Percentiles rank a stretch among this genome's conserved stretches.
Evolutionary conservation across 768 basidiomycete genomes (phyloP).

Genomic region (Stropharia rugosoannulata): DNA sequence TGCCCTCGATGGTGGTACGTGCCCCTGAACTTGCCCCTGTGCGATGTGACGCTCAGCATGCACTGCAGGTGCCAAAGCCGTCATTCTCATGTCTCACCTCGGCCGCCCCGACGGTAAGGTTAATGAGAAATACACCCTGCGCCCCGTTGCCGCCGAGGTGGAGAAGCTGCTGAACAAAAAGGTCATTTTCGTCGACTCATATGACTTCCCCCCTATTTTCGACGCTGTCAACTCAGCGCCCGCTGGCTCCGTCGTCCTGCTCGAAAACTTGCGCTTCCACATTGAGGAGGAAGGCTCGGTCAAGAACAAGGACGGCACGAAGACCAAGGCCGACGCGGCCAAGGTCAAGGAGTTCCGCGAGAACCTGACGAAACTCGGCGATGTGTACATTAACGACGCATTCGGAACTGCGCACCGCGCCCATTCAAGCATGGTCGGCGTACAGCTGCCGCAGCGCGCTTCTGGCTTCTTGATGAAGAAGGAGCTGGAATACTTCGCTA

Average conservation of each 20-base stretch:
- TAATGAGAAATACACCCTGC: conserved; percentile 86
- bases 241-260: conserved; percentile 74
- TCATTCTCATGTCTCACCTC: conserved; percentile 97
- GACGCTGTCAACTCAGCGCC: conserved; percentile 66
- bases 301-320: conserved; percentile 92
- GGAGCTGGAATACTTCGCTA: conserved; percentile 98
- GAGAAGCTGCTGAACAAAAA: conserved; percentile 67
- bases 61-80: conserved; percentile 66
- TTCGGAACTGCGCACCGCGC: conserved; percentile 99
- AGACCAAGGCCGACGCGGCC: conserved; percentile 88
- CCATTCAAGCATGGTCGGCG: conserved; percentile 98
- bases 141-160: conserved; percentile 81
- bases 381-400: conserved; percentile 98
- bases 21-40: neutral
- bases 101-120: conserved; percentile 95
- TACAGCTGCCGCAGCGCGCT: conserved; percentile 88
- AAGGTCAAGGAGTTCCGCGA: conserved; percentile 84
- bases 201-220: conserved; percentile 85
- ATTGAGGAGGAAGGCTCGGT: conserved; percentile 95
- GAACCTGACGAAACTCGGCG: conserved; percentile 86
- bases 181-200: conserved; percentile 83
- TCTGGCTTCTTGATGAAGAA: conserved; percentile 98
- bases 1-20: conserved; percentile 79
- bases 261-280: conserved; percentile 98
- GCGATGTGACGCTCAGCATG: conserved; percentile 11